Evolutionary conservation across 1,139 yeast species (phyloP).

Genomic region (Yamadazyma jaroonii): DNA sequence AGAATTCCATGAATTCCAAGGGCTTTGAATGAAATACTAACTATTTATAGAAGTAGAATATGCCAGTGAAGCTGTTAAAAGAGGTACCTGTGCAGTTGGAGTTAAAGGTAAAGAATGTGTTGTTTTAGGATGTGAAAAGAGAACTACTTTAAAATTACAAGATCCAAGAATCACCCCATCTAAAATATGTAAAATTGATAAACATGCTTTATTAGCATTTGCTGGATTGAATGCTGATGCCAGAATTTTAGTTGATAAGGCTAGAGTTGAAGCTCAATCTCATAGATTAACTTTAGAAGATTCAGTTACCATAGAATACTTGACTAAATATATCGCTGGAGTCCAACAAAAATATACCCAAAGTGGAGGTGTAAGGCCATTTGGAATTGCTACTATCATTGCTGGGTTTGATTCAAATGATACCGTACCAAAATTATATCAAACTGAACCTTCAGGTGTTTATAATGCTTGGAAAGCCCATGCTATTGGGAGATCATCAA

Average conservation of each 20-base stretch:
- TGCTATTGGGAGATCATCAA: slow-evolving; percentile 93
- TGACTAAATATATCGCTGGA: slow-evolving; percentile 93
- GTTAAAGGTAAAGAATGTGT: slow-evolving; percentile 88
- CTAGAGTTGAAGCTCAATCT: slow-evolving; percentile 96
- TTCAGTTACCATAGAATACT: slow-evolving; percentile 86
- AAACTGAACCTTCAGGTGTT: slow-evolving; percentile 97
- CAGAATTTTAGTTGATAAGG: slow-evolving; percentile 88
- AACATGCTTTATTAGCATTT: slow-evolving; percentile 88
- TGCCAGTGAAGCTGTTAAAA: slow-evolving; percentile 95
- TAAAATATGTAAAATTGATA: slow-evolving; percentile 87
- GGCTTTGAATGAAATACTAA: slow-evolving; percentile 4
- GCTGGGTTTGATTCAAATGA: slow-evolving; percentile 95
- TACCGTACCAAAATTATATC: slow-evolving; percentile 75
- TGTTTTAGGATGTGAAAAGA: slow-evolving; percentile 93
- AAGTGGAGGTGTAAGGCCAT: slow-evolving; percentile 95
- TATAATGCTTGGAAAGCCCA: slow-evolving; percentile 99
- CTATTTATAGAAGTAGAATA: slow-evolving; percentile 74
- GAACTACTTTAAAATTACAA: slow-evolving; percentile 91
- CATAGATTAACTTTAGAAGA: slow-evolving; percentile 92
- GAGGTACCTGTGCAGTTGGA: slow-evolving; percentile 98
- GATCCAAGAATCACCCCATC: slow-evolving; percentile 96
- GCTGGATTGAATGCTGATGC: slow-evolving; percentile 99
- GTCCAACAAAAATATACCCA: slow-evolving; percentile 98
- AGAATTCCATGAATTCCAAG: not conserved
- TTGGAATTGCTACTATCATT: slow-evolving; percentile 90